Conservation (phyloP, 768 basidiomycete species). For the Guyanaporus albipodus region DNA sequence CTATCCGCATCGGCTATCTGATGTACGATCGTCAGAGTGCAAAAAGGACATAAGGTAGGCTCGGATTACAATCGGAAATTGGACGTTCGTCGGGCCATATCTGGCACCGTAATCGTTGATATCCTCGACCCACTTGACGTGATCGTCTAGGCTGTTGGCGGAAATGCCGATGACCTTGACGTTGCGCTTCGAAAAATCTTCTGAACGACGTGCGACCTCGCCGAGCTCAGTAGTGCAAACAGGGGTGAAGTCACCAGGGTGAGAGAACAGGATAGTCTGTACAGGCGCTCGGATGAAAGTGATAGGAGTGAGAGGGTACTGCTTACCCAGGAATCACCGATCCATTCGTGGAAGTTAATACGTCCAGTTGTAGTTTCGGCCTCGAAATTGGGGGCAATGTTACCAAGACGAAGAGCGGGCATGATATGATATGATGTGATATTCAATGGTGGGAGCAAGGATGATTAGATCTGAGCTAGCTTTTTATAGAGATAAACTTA, state of each 20-base stretch:
- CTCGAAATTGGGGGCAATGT: conserved; percentile 86
- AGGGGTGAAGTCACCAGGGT: conserved; percentile 90
- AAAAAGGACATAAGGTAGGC: not conserved
- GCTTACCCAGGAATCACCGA: conserved; percentile 83
- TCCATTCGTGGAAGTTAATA: conserved; percentile 93
- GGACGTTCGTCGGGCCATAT: conserved; percentile 64
- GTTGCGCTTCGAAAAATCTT: conserved; percentile 80
- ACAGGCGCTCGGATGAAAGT: not conserved
- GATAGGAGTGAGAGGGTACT: not conserved
- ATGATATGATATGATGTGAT: conserved; percentile 24
- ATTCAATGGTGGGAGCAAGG: not conserved
- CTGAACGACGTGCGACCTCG: conserved; percentile 84
- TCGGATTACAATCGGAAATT: conserved; percentile 80
- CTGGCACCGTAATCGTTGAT: conserved; percentile 79
- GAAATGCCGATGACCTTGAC: conserved; percentile 95
- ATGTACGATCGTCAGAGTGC: conserved; percentile 7
- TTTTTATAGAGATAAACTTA: conserved; percentile 11
- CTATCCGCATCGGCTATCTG: conserved; percentile 92
- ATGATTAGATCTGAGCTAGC: not conserved
- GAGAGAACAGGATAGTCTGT: conserved; percentile 90
- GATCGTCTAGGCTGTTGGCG: conserved; percentile 83
- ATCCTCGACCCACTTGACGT: conserved; percentile 85
- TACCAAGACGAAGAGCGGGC: conserved; percentile 74
- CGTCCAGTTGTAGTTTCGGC: conserved; percentile 83
- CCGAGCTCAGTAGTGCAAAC: conserved; percentile 97